Evolutionary conservation across 129 eudicot species (phyloP), one percentile per base, ranked within the genome.

Genomic region (Arctium lappa): DNA sequence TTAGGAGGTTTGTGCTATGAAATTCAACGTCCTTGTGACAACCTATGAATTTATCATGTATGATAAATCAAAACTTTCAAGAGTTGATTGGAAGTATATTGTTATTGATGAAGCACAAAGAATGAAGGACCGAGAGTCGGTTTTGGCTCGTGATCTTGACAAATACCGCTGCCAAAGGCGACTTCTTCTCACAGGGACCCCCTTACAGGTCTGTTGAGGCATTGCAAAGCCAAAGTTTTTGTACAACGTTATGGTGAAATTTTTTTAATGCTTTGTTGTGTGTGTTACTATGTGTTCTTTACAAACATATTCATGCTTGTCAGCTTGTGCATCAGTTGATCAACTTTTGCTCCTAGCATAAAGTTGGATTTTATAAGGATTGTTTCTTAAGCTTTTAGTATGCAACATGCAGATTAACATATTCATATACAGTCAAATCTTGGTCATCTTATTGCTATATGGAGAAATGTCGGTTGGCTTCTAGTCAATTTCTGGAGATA

Each of bases 51-150:
- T 95, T 71, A 86, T 95, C 79, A 95, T 95, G 99, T 93, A 81
- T 89, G 99, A 95, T 80, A 93, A 92, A 18, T 76, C 95, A 50
- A 95, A 95, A 62, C 98, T 95, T 66, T 93, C 99, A 7, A 95
- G 90, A 89, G 82, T 95, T 65, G 99, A 95, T 78, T 95, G 99
- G 99, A 95, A 93, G 82, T 95, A 95, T 79, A 93, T 95, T 30
- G 80, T 95, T 78, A 95, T 95, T 72, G 99, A 95, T 81, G 99
- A 95, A 88, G 99, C 99, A 48, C 99, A 95, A 85, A 79, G 99
- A 82, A 95, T 95, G 99, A 95, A 95, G 88, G 99, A 95, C 80
- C 87, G 99, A 76, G 99, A 95, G 65, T 95, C 99, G 0, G 99
- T 95, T 83, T 90, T 95, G 53, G 98, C 99, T 39, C 99, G 99